Conservation (phyloP, 345 rosid species). For the Acer saccharum region DNA sequence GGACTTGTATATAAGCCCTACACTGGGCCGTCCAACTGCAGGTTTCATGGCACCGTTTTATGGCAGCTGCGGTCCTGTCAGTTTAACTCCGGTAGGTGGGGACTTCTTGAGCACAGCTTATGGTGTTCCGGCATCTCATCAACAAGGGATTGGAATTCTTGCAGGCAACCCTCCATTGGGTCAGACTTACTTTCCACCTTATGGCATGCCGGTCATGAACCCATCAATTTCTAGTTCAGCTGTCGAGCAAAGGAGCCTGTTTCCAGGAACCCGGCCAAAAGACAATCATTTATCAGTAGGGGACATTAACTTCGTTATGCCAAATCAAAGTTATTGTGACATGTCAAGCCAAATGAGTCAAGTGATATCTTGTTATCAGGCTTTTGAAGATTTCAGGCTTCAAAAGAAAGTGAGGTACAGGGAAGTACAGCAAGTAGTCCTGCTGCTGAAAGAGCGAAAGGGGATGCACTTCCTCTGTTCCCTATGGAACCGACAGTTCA, state of each 20-base stretch:
- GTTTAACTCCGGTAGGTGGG: conserved; percentile 20
- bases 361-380: conserved; percentile 35
- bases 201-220: conserved; percentile 39
- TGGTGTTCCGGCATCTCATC: conserved; percentile 38
- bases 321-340: conserved; percentile 39
- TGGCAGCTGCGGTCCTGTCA: conserved; percentile 45
- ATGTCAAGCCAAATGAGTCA: conserved; percentile 54
- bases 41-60: conserved; percentile 53
- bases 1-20: conserved; percentile 85
- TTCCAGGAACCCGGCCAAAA: conserved; percentile 24
- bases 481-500: no score
- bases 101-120: conserved; percentile 40
- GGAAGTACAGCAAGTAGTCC: no score
- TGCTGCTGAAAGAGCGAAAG: no score
- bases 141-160: conserved; percentile 30
- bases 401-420: no score
- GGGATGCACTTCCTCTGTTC: no score
- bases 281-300: conserved; percentile 29
- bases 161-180: conserved; percentile 34
- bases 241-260: conserved; percentile 39
- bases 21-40: conserved; percentile 57
- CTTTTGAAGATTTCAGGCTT: conserved; percentile 35
- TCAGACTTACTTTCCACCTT: conserved; percentile 49
- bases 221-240: conserved; percentile 33
- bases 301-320: conserved; percentile 24